phyloP scores from a whole-genome alignment of 163 green algal species.

The Chlamydomonas reinhardtii region DNA sequence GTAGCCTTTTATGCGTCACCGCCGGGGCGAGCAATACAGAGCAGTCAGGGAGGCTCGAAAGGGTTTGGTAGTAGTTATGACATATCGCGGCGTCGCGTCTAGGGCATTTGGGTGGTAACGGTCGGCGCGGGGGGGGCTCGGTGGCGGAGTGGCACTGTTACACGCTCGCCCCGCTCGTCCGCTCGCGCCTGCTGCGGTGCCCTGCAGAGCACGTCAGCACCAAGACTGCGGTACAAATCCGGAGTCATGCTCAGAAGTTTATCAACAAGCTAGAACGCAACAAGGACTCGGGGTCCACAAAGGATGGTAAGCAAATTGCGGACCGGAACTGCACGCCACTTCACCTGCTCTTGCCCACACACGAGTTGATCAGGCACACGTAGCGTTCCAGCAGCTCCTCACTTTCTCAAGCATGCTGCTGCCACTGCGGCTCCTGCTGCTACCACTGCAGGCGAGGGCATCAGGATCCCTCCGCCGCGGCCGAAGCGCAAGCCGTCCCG shows the following conservation, averaged over 20 bases:
- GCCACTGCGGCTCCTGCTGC: too few relatives aligned
- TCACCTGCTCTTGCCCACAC: too few relatives aligned
- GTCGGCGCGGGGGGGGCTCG: too few relatives aligned
- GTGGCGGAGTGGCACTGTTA: background rate
- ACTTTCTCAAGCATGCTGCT: too few relatives aligned
- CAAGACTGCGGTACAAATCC: slow-evolving; percentile 96
- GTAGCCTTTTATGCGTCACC: slow-evolving; percentile 31
- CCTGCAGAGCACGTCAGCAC: slow-evolving; percentile 90
- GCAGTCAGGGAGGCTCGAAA: too few relatives aligned
- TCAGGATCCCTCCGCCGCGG: slow-evolving; percentile 88
- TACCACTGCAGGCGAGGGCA: slow-evolving; percentile 8
- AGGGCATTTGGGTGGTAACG: too few relatives aligned
- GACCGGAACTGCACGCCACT: too few relatives aligned
- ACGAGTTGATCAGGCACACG: too few relatives aligned
- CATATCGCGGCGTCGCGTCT: too few relatives aligned
- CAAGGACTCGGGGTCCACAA: slow-evolving; percentile 57
- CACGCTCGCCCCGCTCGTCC: background rate
- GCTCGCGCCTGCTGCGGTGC: background rate
- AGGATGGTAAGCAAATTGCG: slow-evolving; percentile 49
- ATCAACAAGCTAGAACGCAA: slow-evolving; percentile 93
- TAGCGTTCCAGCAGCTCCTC: too few relatives aligned
- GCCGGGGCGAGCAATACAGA: too few relatives aligned
- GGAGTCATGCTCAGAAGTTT: slow-evolving; percentile 97
- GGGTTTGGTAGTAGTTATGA: too few relatives aligned
- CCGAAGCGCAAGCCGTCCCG: slow-evolving; percentile 88